Percentiles rank a stretch among this genome's conserved stretches.
These are phyloP conservation scores for Coemansia sp. DNA, from an alignment of 192 early-diverging fungal genomes.

Conservation along the genomic window DNA sequence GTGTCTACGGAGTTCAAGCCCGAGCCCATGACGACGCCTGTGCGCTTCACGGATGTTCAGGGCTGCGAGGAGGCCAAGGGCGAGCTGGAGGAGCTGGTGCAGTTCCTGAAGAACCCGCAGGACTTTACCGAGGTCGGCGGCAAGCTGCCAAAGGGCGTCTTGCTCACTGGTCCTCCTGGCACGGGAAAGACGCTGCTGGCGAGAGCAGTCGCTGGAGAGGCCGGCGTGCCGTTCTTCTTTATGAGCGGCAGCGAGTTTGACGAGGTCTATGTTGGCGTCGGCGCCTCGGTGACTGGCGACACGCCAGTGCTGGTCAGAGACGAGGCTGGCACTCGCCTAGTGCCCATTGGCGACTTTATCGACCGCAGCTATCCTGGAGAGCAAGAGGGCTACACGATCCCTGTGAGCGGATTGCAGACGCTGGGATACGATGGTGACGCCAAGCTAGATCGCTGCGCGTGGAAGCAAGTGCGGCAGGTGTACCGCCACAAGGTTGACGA, in stretches of 20 bases:
- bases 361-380: slow-evolving; percentile 32
- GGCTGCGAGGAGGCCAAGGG: slow-evolving; percentile 98
- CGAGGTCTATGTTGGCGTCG: slow-evolving; percentile 98
- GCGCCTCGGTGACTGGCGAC: slow-evolving; percentile 62
- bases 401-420: slow-evolving; percentile 43
- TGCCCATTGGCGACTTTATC: slow-evolving; percentile 45
- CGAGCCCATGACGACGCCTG: slow-evolving; percentile 38
- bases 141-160: slow-evolving; percentile 90
- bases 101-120: slow-evolving; percentile 90
- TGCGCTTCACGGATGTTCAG: slow-evolving; percentile 92
- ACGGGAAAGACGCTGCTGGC: slow-evolving; percentile 98
- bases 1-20: slow-evolving; percentile 31
- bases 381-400: slow-evolving; percentile 37
- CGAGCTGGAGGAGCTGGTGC: slow-evolving; percentile 94
- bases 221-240: slow-evolving; percentile 97
- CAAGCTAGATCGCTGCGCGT: slow-evolving; percentile 26
- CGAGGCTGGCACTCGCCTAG: slow-evolving; percentile 13
- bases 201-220: slow-evolving; percentile 95
- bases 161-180: slow-evolving; percentile 88
- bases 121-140: slow-evolving; percentile 92
- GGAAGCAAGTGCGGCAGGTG: slow-evolving; percentile 48
- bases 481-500: slow-evolving; percentile 51
- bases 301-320: slow-evolving; percentile 49
- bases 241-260: slow-evolving; percentile 99
- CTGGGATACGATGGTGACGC: slow-evolving; percentile 39